Conservation (phyloP, 352 stramenopile species). For the Globisporangium middletonii region DNA sequence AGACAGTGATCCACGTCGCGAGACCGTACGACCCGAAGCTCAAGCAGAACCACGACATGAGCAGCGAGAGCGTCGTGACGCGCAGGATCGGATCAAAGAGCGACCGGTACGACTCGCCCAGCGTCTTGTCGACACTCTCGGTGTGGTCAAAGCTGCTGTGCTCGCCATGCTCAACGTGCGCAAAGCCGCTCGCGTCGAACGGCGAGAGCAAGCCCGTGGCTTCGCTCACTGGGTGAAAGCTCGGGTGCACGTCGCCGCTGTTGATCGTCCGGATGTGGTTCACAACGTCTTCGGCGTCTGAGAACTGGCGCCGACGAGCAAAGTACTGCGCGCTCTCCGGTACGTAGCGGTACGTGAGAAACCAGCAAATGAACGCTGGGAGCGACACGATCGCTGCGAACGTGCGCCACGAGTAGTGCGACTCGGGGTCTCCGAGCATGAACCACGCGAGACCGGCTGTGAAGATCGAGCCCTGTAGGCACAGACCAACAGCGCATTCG, state of each 20-base stretch:
- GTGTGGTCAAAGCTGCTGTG: background rate
- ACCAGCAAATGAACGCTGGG: constrained; percentile 59
- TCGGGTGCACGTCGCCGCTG: background rate
- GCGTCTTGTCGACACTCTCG: constrained; percentile 14
- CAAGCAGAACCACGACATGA: constrained; percentile 69
- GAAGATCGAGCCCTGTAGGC: constrained; percentile 68
- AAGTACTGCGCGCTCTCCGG: constrained; percentile 82
- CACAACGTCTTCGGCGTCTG: constrained; percentile 49
- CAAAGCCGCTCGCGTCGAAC: constrained; percentile 4
- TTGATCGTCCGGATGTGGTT: constrained; percentile 51
- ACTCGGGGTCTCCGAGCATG: constrained; percentile 49
- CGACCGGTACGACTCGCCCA: constrained; percentile 23
- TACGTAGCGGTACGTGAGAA: constrained; percentile 64
- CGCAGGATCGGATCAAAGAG: constrained; percentile 56
- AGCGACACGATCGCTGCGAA: constrained; percentile 73
- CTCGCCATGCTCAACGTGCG: constrained; percentile 4
- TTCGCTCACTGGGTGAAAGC: constrained; percentile 11
- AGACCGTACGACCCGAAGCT: constrained; percentile 89
- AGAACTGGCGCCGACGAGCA: constrained; percentile 38
- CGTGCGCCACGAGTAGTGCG: constrained; percentile 53
- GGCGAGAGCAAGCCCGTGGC: constrained; percentile 26
- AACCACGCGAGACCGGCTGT: constrained; percentile 77
- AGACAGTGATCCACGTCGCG: constrained; percentile 90
- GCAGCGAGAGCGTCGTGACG: constrained; percentile 52
- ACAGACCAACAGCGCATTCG: background rate